These are phyloP conservation scores for Puccinia polysora DNA, from an alignment of 1,284 basidiomycete species.

Conservation along the genomic window DNA sequence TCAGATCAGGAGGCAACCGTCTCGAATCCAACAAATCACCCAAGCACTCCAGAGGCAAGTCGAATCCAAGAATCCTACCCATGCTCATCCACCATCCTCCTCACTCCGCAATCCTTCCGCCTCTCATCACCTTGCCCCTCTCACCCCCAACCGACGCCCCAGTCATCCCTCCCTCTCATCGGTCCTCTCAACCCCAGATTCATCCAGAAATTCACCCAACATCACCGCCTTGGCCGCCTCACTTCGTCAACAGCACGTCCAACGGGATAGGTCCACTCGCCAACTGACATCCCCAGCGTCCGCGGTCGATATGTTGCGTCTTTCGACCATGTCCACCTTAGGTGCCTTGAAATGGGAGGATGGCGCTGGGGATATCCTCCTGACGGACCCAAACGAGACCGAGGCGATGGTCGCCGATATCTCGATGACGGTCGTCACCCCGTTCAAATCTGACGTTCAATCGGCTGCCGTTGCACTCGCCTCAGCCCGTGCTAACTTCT, in stretches of 20 bases:
- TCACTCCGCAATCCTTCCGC: no score
- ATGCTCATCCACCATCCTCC: not conserved
- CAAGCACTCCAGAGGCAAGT: constrained; percentile 25
- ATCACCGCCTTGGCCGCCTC: constrained; percentile 34
- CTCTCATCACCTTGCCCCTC: no score
- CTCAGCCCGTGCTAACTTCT: constrained; percentile 32
- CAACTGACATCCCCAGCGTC: constrained; percentile 8
- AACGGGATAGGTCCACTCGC: constrained; percentile 4
- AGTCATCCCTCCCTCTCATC: not conserved
- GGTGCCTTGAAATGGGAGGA: constrained; percentile 35
- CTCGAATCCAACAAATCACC: constrained; percentile 25
- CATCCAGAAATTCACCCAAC: constrained; percentile 11
- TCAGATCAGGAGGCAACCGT: constrained; percentile 13
- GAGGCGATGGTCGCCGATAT: constrained; percentile 43
- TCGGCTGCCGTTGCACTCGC: constrained; percentile 27
- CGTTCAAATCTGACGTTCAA: constrained; percentile 20
- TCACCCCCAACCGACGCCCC: constrained; percentile 6
- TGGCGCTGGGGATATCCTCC: constrained; percentile 17
- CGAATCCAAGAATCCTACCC: no score
- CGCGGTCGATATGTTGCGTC: constrained; percentile 18
- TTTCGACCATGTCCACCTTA: constrained; percentile 35
- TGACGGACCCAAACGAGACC: constrained; percentile 37
- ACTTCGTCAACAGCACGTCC: constrained; percentile 25
- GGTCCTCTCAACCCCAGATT: not conserved
- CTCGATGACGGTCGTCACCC: constrained; percentile 21